phyloP scores from a whole-genome alignment of 768 basidiomycete species.

The Collybia mongolica region DNA sequence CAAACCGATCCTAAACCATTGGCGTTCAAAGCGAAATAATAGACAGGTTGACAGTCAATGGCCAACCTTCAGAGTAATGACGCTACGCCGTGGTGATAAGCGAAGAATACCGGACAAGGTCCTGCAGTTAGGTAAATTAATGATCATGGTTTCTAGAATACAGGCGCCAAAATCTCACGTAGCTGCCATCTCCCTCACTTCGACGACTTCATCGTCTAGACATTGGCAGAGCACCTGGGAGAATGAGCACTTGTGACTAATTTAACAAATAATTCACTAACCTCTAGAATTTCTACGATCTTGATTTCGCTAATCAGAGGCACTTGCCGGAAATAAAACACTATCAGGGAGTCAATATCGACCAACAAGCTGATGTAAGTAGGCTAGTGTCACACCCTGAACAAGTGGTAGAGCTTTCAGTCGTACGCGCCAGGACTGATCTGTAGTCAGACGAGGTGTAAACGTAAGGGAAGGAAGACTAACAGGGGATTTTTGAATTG shows the following conservation, averaged over 20 bases:
- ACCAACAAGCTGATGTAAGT: not conserved
- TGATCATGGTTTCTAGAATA: not conserved
- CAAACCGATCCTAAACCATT: conserved; percentile 65
- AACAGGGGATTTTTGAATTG: conserved; percentile 76
- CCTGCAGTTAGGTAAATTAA: conserved; percentile 27
- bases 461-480: conserved; percentile 18
- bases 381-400: conserved; percentile 47
- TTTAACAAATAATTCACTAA: conserved; percentile 21
- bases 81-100: conserved; percentile 75
- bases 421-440: conserved; percentile 83
- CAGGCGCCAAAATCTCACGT: conserved; percentile 44
- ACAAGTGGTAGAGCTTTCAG: conserved; percentile 84
- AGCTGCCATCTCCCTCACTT: conserved; percentile 89
- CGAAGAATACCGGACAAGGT: conserved; percentile 83
- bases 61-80: conserved; percentile 66
- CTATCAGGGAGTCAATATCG: conserved; percentile 26
- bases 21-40: not conserved
- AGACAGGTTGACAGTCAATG: conserved; percentile 8
- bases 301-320: conserved; percentile 77
- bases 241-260: not conserved
- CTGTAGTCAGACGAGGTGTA: conserved; percentile 5
- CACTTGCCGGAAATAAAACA: conserved; percentile 87
- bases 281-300: conserved; percentile 80
- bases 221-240: conserved; percentile 73
- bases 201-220: conserved; percentile 82